Evolutionary conservation across 495 filamentous ascomycete genomes (phyloP).

Genomic region (Neurospora sp.): DNA sequence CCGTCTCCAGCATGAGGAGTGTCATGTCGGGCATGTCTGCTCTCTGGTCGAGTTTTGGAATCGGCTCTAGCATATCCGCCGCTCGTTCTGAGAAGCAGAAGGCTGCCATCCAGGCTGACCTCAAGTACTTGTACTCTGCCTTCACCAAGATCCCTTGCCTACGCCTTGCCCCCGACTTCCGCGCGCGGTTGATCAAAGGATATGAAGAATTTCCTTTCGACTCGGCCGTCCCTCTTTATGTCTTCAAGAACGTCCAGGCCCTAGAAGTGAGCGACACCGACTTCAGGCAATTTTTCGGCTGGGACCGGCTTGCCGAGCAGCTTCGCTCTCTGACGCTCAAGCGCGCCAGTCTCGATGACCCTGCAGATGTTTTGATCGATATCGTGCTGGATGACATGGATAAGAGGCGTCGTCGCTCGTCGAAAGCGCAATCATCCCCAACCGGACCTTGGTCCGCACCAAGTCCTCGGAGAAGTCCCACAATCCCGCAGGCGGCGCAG

Average conservation of each 20-base stretch:
- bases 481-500: conserved; percentile 45
- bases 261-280: conserved; percentile 93
- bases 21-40: conserved; percentile 93
- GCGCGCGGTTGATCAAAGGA: conserved; percentile 75
- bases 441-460: conserved; percentile 52
- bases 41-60: conserved; percentile 79
- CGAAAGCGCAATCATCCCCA: conserved; percentile 74
- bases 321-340: conserved; percentile 83
- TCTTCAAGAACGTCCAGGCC: conserved; percentile 91
- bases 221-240: conserved; percentile 86
- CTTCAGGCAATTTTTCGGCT: conserved; percentile 92
- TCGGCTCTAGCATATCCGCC: conserved; percentile 61
- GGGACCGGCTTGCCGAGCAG: conserved; percentile 88
- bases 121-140: conserved; percentile 93
- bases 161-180: conserved; percentile 77
- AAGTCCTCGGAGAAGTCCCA: conserved; percentile 47
- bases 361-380: conserved; percentile 75
- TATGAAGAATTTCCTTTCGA: conserved; percentile 99
- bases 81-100: conserved; percentile 81
- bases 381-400: conserved; percentile 96
- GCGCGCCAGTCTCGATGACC: conserved; percentile 79
- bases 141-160: conserved; percentile 97
- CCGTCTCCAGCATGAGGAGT: conserved; percentile 91
- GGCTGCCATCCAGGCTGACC: conserved; percentile 68
- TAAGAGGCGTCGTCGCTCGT: conserved; percentile 73